Evolutionary conservation across 2,329 filamentous ascomycete species (phyloP), one percentile per base, ranked within the genome.

Genomic region (Fusarium luffae): DNA sequence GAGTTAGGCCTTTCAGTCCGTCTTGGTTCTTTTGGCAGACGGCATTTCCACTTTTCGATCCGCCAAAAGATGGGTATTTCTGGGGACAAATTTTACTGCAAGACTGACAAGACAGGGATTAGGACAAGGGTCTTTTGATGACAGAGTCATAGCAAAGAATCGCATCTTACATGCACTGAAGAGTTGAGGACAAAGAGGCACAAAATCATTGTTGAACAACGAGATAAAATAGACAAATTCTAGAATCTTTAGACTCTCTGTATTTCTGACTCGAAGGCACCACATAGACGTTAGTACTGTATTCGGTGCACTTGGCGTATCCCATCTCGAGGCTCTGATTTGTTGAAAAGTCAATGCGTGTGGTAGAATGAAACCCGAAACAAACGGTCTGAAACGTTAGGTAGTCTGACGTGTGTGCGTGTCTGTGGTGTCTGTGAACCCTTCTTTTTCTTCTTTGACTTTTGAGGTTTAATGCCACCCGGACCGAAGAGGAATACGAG

Each of bases 321-420:
- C 62, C 57, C 52, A 54, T 59, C 46, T 59, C 2, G 13, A 54
- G 23, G 23, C 61, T 66, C 49, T 54, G 42, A 66, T 66, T 66
- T 48, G 61, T 28, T 41, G 40, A 30, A 60, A 30, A 25, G 46
- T 66, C 54, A 47, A 46, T 47, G 52, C 49, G 49, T 51, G 32
- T 51, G 40, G 44, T 44, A 42, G 57, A 70, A 65, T 60, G 63
- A 68, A 70, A 64, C 68, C 49, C 64, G 48, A 70, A 71, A 70
- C 59, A 70, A 57, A 70, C 54, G 48, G 54, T 69, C 68, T 70
- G 68, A 70, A 70, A 70, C 68, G 37, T 37, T 37, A 37, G 34
- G 34, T 43, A 37, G 63, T 55, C 68, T 70, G 43, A 66, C 57
- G 19, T 43, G 19, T 37, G 34, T 37, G 16, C 34, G 21, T 43